Conservation (phyloP, 805 yeast genomes). For the Yarrowia divulgata region DNA sequence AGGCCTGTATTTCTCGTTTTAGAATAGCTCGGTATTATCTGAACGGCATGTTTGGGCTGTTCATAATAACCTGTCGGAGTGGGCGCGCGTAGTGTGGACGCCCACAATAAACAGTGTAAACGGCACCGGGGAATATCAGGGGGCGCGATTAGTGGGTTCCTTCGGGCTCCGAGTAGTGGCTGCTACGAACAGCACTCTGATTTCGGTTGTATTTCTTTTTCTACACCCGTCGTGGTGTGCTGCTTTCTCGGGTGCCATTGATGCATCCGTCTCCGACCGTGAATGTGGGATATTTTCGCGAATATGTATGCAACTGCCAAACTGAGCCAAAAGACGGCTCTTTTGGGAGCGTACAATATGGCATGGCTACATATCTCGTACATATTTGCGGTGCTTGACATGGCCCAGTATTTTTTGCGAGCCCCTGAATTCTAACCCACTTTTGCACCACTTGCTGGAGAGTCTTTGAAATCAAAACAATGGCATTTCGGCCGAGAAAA, state of each 20-base stretch:
- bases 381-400: background rate
- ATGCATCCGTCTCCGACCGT: too few relatives aligned
- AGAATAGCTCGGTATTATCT: background rate
- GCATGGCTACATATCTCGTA: background rate
- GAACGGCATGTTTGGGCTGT: background rate
- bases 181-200: too few relatives aligned
- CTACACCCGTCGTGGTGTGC: background rate
- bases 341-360: background rate
- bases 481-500: background rate
- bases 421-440: slow-evolving; percentile 21
- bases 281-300: background rate
- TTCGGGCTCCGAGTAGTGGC: too few relatives aligned
- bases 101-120: too few relatives aligned
- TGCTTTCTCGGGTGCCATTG: background rate
- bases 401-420: background rate
- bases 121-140: too few relatives aligned
- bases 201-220: background rate
- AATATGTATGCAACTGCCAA: background rate
- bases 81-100: too few relatives aligned
- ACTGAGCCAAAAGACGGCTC: slow-evolving; percentile 1
- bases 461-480: background rate
- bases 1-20: too few relatives aligned
- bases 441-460: background rate
- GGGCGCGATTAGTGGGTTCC: too few relatives aligned
- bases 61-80: background rate